Base-by-base conservation (phyloP, 768 basidiomycete genomes). In the Pulveroboletus sp. region DNA sequence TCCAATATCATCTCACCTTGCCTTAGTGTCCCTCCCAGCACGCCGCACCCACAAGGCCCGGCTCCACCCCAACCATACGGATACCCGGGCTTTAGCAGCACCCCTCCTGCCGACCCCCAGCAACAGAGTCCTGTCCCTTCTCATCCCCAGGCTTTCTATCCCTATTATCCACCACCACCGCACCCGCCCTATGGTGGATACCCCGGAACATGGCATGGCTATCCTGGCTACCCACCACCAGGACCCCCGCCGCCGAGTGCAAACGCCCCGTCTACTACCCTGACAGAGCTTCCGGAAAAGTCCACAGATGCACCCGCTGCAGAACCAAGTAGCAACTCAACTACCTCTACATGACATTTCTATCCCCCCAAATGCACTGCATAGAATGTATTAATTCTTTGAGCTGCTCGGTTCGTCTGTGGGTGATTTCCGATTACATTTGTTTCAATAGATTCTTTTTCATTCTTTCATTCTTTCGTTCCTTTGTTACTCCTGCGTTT, bases 91-190 rank as follows among this genome's bases (percentile, higher is more conserved):
- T 68, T 58, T 37, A 52, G 52, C 8, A 49, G 55, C 6, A 10
- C 60, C 28, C 49, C 61, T 10, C 52, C 57, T 1, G 26, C 56
- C 15, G 70, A 70, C 27, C 37, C 61, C 17, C 62, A 61, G 35
- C 67, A 70, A 15, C 69, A 61, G 28, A 30, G 27, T 6, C 39
- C 65, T 0, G 54, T 54, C 6, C 46, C 63, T 14, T 1, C 53
- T n/a, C 57, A 64, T 2, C 48, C 57, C 3, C 57, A 63, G 18
- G 47, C 52, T 3, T 71, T 61, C 45, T 69, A 69, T 37, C 57
- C 67, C 12, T 71, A 72, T 39, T 71, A 70, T 39, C 56, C 67
- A 1, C 54, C 64, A 0, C 57, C 60, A 6, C 51, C 69, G 10
- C 66, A 63, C 26, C 51, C 51, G 24, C 51, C 61, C 1, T 70